Base-by-base conservation (phyloP, 2,329 filamentous ascomycete species). In the Ophiosphaerella herpotricha region DNA sequence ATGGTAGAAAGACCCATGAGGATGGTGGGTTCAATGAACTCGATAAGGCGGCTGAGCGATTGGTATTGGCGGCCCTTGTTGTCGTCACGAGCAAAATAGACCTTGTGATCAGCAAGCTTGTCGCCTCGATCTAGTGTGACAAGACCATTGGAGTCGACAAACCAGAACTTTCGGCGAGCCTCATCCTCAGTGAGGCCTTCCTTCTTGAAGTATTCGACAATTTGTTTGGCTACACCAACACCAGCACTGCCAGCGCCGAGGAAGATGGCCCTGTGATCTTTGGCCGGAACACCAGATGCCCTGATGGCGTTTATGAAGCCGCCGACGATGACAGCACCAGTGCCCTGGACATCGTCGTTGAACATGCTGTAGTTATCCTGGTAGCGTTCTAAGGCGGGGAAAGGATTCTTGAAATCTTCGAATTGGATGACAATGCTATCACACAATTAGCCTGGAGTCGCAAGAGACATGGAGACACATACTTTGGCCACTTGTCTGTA, bases 261-360 rank as follows among this genome's bases (percentile, higher is more conserved):
- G 80, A 99, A 99, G 60, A 97, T 91, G 33, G 96, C 89, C 47
- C 89, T 89, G 76, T 99, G 94, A 68, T 97, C 91, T 75, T 91
- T 89, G 43, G 92, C 78, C 24, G 91, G 89, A 13, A 96, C 85
- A 43, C 88, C 89, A 12, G 91, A 95, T 54, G 90, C 85, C 77
- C 93, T 93, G 52, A 96, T 91, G 24, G 82, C 82, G 59, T 82
- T 84, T 76, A 89, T 85, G 73, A 89, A 82, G 63, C 93, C 93
- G 57, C 84, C 93, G 47, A 97, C 83, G 55, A 97, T 91, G 67
- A 99, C 94, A 57, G 93, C 91, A 64, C 94, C 94, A 63, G 94
- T 97, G 60, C 93, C 93, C 80, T 97, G 93, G 70, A 99, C 94
- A 72, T 99, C 93, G 70, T 97, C 94, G 75, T 97, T 97, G 85